Conservation (phyloP, 2,329 filamentous ascomycete species). For the Talaromyces funiculosus region DNA sequence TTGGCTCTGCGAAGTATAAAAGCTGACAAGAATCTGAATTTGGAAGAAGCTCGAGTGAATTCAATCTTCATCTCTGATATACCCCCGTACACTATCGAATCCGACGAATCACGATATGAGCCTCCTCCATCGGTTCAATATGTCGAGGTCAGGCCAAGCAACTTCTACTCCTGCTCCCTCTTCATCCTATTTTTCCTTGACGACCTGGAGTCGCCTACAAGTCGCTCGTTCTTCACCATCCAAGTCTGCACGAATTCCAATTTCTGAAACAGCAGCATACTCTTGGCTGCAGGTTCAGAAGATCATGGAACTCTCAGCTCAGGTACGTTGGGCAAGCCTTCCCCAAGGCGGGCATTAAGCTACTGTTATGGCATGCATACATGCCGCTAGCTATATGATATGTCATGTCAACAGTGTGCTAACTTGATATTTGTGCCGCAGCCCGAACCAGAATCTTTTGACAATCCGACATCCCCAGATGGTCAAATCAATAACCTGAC, state of each 20-base stretch:
- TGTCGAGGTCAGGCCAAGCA: background rate
- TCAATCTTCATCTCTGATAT: background rate
- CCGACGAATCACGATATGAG: background rate
- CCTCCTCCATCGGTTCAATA: background rate
- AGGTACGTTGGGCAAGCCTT: background rate
- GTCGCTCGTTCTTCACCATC: background rate
- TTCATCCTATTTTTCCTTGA: slow-evolving; percentile 2
- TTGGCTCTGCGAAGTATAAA: slow-evolving; percentile 4
- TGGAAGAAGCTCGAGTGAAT: background rate
- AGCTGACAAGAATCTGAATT: background rate
- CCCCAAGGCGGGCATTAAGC: background rate
- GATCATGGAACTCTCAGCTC: slow-evolving; percentile 12
- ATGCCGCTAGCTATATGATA: background rate
- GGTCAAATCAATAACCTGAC: background rate
- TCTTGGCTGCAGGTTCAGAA: slow-evolving; percentile 14
- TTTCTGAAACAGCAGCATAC: slow-evolving; percentile 16
- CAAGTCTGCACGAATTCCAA: slow-evolving; percentile 10
- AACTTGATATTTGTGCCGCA: slow-evolving; percentile 1
- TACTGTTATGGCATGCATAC: background rate
- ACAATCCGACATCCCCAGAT: slow-evolving; percentile 3
- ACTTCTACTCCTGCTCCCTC: background rate
- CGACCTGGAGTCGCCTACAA: background rate
- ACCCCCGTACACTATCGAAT: background rate
- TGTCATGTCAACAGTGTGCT: background rate
- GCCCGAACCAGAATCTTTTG: slow-evolving; percentile 9